Evolutionary conservation across 2,329 filamentous ascomycete genomes (phyloP).

Genomic region (Alternaria sp.): DNA sequence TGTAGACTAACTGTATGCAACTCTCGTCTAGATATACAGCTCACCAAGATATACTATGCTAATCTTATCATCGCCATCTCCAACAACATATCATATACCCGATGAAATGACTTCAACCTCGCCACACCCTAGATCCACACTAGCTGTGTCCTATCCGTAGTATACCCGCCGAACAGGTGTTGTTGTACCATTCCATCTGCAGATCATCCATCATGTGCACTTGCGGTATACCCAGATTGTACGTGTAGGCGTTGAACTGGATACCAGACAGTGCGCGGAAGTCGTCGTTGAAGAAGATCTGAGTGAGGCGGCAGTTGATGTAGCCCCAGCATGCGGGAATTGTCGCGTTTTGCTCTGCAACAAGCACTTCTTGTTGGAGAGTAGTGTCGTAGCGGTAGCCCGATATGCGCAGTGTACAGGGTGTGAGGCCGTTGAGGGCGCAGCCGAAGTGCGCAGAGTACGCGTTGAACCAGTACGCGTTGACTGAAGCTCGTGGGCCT

Average conservation of each 20-base stretch:
- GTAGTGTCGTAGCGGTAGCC: slow-evolving; percentile 52
- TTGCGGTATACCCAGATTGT: slow-evolving; percentile 46
- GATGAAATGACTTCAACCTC: background rate
- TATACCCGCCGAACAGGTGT: slow-evolving; percentile 56
- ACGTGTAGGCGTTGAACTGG: slow-evolving; percentile 55
- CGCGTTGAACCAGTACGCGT: slow-evolving; percentile 60
- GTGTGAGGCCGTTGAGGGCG: slow-evolving; percentile 48
- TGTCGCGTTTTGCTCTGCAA: slow-evolving; percentile 47
- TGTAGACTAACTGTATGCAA: background rate
- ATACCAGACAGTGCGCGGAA: slow-evolving; percentile 54
- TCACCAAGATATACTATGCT: slow-evolving; percentile 11
- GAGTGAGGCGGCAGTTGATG: slow-evolving; percentile 52
- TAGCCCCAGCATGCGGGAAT: slow-evolving; percentile 52
- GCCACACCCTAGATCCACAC: slow-evolving; percentile 23
- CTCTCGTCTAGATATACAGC: slow-evolving; percentile 8
- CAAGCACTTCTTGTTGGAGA: slow-evolving; percentile 44
- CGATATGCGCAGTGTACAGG: slow-evolving; percentile 54
- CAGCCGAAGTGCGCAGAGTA: slow-evolving; percentile 57
- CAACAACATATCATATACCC: background rate
- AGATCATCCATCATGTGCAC: slow-evolving; percentile 58
- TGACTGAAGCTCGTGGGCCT: slow-evolving; percentile 50
- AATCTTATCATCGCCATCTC: slow-evolving; percentile 4
- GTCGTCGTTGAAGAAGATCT: slow-evolving; percentile 50
- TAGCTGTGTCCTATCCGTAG: slow-evolving; percentile 41
- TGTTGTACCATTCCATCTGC: slow-evolving; percentile 57